These are phyloP conservation scores for Prototheca wickerhamii DNA, from an alignment of 163 green algal genomes.

Conservation along the genomic window DNA sequence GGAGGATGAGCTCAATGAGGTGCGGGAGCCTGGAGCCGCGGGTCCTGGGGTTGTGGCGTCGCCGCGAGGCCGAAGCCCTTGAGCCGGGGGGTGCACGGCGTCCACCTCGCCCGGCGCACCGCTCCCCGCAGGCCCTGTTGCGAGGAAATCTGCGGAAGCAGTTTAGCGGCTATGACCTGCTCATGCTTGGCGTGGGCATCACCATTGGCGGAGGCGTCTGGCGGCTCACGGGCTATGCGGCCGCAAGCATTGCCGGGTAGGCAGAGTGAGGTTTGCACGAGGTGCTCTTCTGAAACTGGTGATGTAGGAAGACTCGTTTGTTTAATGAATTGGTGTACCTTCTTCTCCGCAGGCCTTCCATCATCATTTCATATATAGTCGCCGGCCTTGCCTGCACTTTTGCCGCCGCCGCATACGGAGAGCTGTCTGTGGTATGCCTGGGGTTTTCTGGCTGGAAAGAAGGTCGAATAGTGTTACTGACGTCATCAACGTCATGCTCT, in stretches of 20 bases:
- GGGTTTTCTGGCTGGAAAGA: background rate
- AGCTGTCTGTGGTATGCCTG: slow-evolving; percentile 17
- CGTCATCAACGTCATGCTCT: no score
- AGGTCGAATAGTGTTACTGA: background rate
- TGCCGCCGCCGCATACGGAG: slow-evolving; percentile 22
- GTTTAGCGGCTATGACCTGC: slow-evolving; percentile 20
- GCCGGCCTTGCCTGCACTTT: slow-evolving; percentile 8
- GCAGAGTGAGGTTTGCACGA: background rate
- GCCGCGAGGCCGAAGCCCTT: background rate
- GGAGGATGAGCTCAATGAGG: slow-evolving; percentile 33
- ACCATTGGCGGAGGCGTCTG: slow-evolving; percentile 21
- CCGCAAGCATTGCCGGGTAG: background rate
- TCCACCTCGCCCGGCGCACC: background rate
- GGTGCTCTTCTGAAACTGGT: background rate
- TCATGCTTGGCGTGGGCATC: slow-evolving; percentile 28
- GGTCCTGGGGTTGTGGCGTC: background rate
- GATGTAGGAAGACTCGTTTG: no score
- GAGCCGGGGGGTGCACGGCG: background rate
- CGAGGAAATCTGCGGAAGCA: slow-evolving; percentile 20
- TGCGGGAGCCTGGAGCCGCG: background rate
- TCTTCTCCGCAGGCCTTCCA: slow-evolving; percentile 13
- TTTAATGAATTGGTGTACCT: background rate
- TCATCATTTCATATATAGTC: slow-evolving; percentile 24
- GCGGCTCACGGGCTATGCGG: slow-evolving; percentile 5
- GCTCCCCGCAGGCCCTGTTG: slow-evolving; percentile 20